These are phyloP conservation scores for Malus asiatica DNA, from an alignment of 306 rosid genomes.

Conservation along the genomic window DNA sequence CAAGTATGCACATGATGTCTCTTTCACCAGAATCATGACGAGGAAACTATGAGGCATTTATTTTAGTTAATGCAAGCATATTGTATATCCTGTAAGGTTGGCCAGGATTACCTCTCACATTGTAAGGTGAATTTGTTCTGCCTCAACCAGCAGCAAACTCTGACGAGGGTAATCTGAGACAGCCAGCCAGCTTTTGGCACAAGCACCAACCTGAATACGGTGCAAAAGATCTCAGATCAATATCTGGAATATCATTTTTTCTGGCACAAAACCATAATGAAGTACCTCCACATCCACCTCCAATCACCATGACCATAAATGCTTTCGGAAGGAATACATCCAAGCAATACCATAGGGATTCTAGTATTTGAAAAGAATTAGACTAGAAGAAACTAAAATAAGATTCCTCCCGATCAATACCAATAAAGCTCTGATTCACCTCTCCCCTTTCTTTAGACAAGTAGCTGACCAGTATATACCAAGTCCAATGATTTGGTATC, in stretches of 20 bases:
- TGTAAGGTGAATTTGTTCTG: no score
- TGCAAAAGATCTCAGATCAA: not conserved
- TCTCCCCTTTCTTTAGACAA: constrained; percentile 30
- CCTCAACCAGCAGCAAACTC: not conserved
- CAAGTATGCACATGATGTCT: no score
- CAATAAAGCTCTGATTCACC: constrained; percentile 13
- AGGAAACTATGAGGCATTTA: no score
- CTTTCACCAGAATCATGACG: no score
- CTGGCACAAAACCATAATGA: not conserved
- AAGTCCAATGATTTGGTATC: constrained; percentile 63
- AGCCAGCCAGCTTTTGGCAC: not conserved
- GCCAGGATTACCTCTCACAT: no score
- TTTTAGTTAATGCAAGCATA: no score
- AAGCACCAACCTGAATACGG: not conserved
- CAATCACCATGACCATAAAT: not conserved
- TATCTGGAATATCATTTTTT: not conserved
- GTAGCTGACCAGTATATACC: constrained; percentile 59
- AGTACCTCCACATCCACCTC: not conserved
- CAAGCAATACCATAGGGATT: not conserved
- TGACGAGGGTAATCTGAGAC: not conserved
- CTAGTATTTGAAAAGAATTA: not conserved
- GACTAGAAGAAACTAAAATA: not conserved
- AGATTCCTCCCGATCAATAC: not conserved
- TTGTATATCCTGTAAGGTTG: no score
- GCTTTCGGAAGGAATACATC: not conserved